A percentile compares a stretch with the other conserved stretches of the same genome.
Conservation (phyloP, 1,284 basidiomycete genomes). For the Microbotryum saponariae region DNA sequence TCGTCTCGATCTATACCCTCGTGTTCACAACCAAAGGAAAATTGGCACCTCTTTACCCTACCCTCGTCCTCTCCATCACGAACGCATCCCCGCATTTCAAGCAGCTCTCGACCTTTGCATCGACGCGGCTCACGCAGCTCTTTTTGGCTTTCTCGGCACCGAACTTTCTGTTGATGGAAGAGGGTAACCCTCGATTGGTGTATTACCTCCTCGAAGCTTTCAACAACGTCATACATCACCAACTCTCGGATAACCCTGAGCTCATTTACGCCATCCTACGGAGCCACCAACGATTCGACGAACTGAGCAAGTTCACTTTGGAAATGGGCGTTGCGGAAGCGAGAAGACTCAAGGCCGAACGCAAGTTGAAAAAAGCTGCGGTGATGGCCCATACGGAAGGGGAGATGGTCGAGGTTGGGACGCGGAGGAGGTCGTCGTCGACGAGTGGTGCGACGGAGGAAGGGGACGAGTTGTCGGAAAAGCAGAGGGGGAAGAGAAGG, state of each 20-base stretch:
- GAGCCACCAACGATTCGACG: conserved; percentile 72
- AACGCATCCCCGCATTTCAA: conserved; percentile 82
- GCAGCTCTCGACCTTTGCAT: conserved; percentile 62
- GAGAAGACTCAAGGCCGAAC: conserved; percentile 62
- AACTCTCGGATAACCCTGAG: conserved; percentile 60
- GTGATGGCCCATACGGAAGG: background rate
- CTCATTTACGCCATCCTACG: conserved; percentile 77
- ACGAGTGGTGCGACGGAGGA: conserved; percentile 35
- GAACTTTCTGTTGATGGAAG: conserved; percentile 79
- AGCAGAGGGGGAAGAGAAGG: conserved; percentile 79
- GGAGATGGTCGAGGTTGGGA: background rate
- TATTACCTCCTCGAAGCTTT: conserved; percentile 86
- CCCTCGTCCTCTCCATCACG: conserved; percentile 77
- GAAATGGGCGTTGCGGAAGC: conserved; percentile 74
- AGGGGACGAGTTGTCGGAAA: conserved; percentile 55
- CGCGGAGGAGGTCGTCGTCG: background rate
- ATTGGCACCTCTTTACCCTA: conserved; percentile 52
- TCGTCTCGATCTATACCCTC: conserved; percentile 67
- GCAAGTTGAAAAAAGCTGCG: conserved; percentile 35
- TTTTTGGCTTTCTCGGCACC: conserved; percentile 85
- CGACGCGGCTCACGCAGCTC: conserved; percentile 73
- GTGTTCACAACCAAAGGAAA: conserved; percentile 67
- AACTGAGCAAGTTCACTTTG: conserved; percentile 80
- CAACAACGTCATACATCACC: conserved; percentile 61
- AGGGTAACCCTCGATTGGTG: conserved; percentile 81